Percentiles rank a stretch among this genome's conserved stretches.
These are phyloP conservation scores for Phalaenopsis aphrodite DNA, from an alignment of 106 monocot genomes.

Conservation along the genomic window DNA sequence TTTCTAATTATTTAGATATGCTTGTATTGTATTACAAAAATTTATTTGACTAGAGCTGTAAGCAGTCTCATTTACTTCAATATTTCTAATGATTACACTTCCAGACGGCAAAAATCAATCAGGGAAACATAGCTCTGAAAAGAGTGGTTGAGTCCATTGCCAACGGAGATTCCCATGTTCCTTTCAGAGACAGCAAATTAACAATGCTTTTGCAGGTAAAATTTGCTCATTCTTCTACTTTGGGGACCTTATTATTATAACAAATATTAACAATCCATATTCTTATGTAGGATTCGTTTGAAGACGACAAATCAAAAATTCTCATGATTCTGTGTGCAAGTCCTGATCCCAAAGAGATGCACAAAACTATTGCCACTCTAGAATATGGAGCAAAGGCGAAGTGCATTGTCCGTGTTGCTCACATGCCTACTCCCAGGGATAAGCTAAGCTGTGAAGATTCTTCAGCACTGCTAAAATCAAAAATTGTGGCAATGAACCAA, in stretches of 20 bases:
- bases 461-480: constrained; percentile 35
- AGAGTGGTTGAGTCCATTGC: constrained; percentile 97
- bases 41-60: not conserved
- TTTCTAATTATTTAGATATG: too few relatives aligned
- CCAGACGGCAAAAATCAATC: constrained; percentile 96
- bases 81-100: constrained; percentile 10
- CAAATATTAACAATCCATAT: not conserved
- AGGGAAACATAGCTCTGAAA: constrained; percentile 91
- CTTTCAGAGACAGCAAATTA: constrained; percentile 96
- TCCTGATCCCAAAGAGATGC: constrained; percentile 85
- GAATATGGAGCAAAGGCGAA: constrained; percentile 99
- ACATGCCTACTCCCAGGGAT: constrained; percentile 60
- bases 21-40: not conserved
- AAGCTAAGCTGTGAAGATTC: constrained; percentile 36
- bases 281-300: constrained; percentile 75
- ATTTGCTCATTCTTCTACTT: not conserved
- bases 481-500: constrained; percentile 88
- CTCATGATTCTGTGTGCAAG: constrained; percentile 98
- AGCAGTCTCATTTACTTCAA: not conserved
- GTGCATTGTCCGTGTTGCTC: constrained; percentile 85
- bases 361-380: constrained; percentile 87
- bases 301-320: constrained; percentile 92
- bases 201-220: constrained; percentile 96
- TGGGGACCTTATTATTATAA: not conserved
- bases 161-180: constrained; percentile 95